These are phyloP conservation scores for Plantago major DNA, from an alignment of 257 asterid genomes.

Conservation along the genomic window DNA sequence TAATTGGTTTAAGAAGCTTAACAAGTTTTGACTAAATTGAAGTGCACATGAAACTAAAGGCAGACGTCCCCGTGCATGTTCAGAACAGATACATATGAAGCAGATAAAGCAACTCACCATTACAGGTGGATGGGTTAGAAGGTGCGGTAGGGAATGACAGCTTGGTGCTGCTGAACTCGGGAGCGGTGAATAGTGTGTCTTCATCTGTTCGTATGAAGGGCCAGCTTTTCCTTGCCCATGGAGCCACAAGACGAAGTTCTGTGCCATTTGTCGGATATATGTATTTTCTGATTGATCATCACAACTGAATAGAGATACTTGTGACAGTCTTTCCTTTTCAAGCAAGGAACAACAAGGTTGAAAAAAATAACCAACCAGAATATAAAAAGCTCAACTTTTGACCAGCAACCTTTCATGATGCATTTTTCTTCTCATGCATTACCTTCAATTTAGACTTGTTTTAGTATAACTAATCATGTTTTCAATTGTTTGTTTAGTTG, in stretches of 20 bases:
- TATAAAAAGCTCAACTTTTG: too few relatives aligned
- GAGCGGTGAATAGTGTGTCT: conserved; percentile 62
- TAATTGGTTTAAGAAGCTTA: not conserved
- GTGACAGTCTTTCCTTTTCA: too few relatives aligned
- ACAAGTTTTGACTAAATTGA: not conserved
- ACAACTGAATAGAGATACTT: too few relatives aligned
- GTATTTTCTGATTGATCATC: conserved; percentile 3
- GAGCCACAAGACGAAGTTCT: conserved; percentile 86
- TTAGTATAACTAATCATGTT: too few relatives aligned
- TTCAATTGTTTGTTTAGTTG: too few relatives aligned
- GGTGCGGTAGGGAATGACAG: conserved; percentile 99
- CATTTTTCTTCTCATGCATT: too few relatives aligned
- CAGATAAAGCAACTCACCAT: conserved; percentile 46
- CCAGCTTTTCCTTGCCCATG: conserved; percentile 99
- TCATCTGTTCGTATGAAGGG: conserved; percentile 90
- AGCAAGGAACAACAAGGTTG: too few relatives aligned
- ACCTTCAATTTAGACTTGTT: too few relatives aligned
- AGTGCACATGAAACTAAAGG: too few relatives aligned
- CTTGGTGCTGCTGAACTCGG: conserved; percentile 58
- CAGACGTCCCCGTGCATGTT: too few relatives aligned
- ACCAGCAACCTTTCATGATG: too few relatives aligned
- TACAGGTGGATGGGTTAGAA: conserved; percentile 76
- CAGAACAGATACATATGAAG: not conserved
- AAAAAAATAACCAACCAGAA: too few relatives aligned
- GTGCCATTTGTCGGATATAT: conserved; percentile 42